A percentile compares a stretch with the other conserved stretches of the same genome.
phyloP scores from a whole-genome alignment of 225 moss, liverwort and hornwort species.

The Physcomitrium patens region DNA sequence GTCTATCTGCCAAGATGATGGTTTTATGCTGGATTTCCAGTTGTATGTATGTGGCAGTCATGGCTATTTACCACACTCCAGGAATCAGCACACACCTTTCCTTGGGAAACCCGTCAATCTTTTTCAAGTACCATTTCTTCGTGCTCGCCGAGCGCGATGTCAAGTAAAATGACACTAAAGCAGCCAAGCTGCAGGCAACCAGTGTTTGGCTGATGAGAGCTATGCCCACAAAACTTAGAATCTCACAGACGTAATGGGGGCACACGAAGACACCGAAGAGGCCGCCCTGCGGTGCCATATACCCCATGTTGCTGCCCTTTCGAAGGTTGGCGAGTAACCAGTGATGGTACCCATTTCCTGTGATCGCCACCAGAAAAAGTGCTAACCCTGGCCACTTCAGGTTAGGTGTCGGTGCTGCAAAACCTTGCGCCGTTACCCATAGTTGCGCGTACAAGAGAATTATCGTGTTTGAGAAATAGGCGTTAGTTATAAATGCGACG shows the following conservation, averaged over 20 bases:
- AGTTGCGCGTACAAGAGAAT: constrained; percentile 36
- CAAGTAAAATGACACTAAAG: constrained; percentile 23
- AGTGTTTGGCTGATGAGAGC: constrained; percentile 56
- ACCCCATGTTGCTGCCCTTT: constrained; percentile 42
- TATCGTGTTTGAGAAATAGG: not conserved
- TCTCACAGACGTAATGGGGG: constrained; percentile 68
- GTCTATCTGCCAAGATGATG: too few species aligned
- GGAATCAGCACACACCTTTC: constrained; percentile 48
- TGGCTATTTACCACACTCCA: constrained; percentile 33
- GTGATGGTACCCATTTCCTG: constrained; percentile 61
- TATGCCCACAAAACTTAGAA: constrained; percentile 39
- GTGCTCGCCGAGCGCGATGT: constrained; percentile 28
- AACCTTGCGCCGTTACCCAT: constrained; percentile 2
- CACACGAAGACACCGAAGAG: constrained; percentile 56
- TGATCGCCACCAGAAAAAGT: constrained; percentile 28
- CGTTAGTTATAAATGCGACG: not conserved
- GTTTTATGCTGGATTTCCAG: too few species aligned
- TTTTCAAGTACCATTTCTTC: constrained; percentile 54
- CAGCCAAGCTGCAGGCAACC: constrained; percentile 3
- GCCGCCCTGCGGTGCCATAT: constrained; percentile 60
- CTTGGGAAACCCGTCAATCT: constrained; percentile 48
- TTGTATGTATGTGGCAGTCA: too few species aligned
- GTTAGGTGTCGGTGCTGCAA: constrained; percentile 43
- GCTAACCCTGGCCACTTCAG: constrained; percentile 40
- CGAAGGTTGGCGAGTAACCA: constrained; percentile 48